These are phyloP conservation scores for Flaveria linearis DNA, from an alignment of 129 eudicot species.

Conservation along the genomic window DNA sequence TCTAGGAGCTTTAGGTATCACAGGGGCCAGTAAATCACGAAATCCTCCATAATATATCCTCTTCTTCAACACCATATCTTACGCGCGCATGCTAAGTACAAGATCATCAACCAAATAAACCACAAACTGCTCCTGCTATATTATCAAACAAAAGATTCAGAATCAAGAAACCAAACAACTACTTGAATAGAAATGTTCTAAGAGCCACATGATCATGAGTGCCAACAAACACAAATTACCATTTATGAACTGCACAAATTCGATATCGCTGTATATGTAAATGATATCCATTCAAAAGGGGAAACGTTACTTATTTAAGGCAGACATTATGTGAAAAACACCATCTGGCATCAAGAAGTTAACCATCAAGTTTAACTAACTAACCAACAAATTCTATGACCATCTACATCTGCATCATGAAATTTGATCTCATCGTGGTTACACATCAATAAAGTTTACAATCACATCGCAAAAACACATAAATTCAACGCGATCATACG, in stretches of 20 bases:
- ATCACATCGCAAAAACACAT: conserved; percentile 5
- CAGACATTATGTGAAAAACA: not conserved
- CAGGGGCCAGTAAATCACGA: conserved; percentile 59
- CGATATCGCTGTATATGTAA: not conserved
- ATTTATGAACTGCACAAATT: not conserved
- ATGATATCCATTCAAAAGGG: not conserved
- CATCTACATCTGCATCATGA: not conserved
- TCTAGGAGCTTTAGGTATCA: conserved; percentile 90
- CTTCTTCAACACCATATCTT: conserved; percentile 77
- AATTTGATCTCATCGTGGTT: not conserved
- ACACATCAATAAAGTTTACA: not conserved
- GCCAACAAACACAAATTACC: not conserved
- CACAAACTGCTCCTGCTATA: conserved; percentile 13
- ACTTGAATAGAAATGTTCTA: not conserved
- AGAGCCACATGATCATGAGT: not conserved
- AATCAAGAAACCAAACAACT: not conserved
- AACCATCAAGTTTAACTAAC: not conserved
- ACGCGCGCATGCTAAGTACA: conserved; percentile 51
- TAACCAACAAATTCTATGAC: conserved; percentile 17
- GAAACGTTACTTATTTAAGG: not conserved
- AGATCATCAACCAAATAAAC: conserved; percentile 33
- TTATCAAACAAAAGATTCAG: not conserved
- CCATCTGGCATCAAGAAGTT: conserved; percentile 9
- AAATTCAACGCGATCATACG: conserved; percentile 26
- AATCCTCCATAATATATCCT: conserved; percentile 63